These are phyloP conservation scores for Lagenidium giganteum DNA, from an alignment of 352 stramenopile genomes.

Conservation along the genomic window DNA sequence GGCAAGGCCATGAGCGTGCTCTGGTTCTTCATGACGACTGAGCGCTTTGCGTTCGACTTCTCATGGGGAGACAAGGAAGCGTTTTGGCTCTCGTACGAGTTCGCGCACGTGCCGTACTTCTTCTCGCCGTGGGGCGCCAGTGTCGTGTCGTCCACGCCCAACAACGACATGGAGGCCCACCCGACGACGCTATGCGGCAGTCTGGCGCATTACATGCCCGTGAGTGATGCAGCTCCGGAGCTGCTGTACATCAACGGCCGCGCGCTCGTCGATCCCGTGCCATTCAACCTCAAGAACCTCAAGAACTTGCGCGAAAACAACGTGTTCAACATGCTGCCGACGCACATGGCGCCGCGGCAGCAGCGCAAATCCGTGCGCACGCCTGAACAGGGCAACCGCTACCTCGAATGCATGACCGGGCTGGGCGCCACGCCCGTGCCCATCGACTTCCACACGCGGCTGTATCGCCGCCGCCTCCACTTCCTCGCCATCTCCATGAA, in stretches of 20 bases:
- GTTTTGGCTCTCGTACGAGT: conserved; percentile 47
- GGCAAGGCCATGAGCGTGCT: conserved; percentile 21
- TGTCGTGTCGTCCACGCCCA: conserved; percentile 13
- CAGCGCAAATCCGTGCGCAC: conserved; percentile 8
- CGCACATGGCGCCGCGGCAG: conserved; percentile 33
- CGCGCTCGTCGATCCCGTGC: conserved; percentile 33
- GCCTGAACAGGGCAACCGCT: conserved; percentile 23
- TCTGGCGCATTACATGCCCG: conserved; percentile 17
- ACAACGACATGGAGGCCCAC: conserved; percentile 14
- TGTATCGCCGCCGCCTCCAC: conserved; percentile 29
- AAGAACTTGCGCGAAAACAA: conserved; percentile 20
- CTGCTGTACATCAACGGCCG: conserved; percentile 41
- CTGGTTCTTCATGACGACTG: conserved; percentile 31
- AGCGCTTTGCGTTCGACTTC: conserved; percentile 34
- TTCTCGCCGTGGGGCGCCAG: conserved; percentile 39
- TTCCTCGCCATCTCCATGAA: conserved; percentile 38
- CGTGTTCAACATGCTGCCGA: conserved; percentile 41
- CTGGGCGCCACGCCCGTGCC: conserved; percentile 30
- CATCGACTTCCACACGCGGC: conserved; percentile 12
- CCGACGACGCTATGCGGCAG: conserved; percentile 25
- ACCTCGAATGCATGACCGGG: conserved; percentile 35
- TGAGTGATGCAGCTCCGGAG: conserved; percentile 10
- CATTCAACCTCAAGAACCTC: conserved; percentile 24
- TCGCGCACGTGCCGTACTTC: conserved; percentile 44
- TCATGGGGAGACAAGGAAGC: conserved; percentile 30